Percentiles rank a stretch among this genome's conserved stretches.
phyloP scores from a whole-genome alignment of 78 protist genomes.

The Emiliania huxleyi region DNA sequence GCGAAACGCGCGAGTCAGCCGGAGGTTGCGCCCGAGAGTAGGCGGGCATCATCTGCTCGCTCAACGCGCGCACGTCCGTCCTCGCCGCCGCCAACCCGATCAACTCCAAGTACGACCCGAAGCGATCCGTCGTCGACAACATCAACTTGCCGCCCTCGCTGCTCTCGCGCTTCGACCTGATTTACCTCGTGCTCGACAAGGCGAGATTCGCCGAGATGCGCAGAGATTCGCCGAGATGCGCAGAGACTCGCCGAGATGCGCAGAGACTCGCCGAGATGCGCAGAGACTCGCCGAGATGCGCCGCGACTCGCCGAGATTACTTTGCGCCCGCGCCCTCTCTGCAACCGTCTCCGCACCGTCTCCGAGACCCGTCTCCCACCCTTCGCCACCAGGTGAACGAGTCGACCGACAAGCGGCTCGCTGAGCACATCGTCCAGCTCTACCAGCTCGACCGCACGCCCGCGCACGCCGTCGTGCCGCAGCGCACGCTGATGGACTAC shows the following conservation, averaged over 20 bases:
- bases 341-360: slow-evolving; percentile 92
- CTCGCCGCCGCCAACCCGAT: slow-evolving; percentile 99
- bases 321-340: too few species aligned
- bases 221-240: too few species aligned
- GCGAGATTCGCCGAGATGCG: too few species aligned
- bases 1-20: too few species aligned
- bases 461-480: neutral
- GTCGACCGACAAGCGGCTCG: slow-evolving; percentile 81
- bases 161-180: slow-evolving; percentile 92
- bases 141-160: slow-evolving; percentile 95
- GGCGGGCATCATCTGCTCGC: slow-evolving; percentile 97
- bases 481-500: slow-evolving; percentile 67
- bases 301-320: too few species aligned
- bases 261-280: too few species aligned
- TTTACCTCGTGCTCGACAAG: slow-evolving; percentile 92
- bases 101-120: slow-evolving; percentile 83
- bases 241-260: too few species aligned
- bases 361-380: slow-evolving; percentile 91
- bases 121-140: slow-evolving; percentile 92
- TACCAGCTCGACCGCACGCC: slow-evolving; percentile 33
- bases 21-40: too few species aligned
- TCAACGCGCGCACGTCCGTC: slow-evolving; percentile 93
- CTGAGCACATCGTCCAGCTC: slow-evolving; percentile 85
- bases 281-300: too few species aligned
- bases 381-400: slow-evolving; percentile 88